Conservation (phyloP, 139 green algal species). For the Pycnococcus provasolii region DNA sequence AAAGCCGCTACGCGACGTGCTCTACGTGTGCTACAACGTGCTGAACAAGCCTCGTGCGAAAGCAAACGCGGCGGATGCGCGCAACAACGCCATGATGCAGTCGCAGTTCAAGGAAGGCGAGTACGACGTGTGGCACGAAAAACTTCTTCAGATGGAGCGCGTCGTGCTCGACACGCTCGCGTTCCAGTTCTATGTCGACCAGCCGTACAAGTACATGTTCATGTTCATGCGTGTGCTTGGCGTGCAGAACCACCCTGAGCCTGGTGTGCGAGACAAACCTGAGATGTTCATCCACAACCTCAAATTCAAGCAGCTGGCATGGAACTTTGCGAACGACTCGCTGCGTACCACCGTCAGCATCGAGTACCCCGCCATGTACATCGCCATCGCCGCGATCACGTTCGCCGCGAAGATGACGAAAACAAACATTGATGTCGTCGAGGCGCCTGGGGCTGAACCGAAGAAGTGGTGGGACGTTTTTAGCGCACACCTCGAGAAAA, state of each 20-base stretch:
- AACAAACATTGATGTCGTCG: not conserved
- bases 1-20: constrained; percentile 51
- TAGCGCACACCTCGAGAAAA: too few relatives aligned
- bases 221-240: not conserved
- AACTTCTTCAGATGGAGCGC: not conserved
- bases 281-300: not conserved
- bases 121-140: not conserved
- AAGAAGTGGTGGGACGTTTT: too few relatives aligned
- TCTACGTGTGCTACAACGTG: constrained; percentile 27
- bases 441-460: too few relatives aligned
- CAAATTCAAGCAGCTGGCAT: not conserved
- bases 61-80: not conserved
- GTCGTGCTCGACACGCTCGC: not conserved
- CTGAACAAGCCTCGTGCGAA: not conserved
- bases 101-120: not conserved
- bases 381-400: not conserved
- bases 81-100: not conserved
- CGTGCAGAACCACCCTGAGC: not conserved
- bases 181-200: not conserved
- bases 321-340: not conserved
- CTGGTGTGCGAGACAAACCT: not conserved
- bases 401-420: not conserved
- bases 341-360: not conserved
- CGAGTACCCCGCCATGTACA: not conserved
- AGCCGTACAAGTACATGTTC: not conserved